Evolutionary conservation across 2,329 filamentous ascomycete genomes (phyloP), one percentile per base, ranked within the genome.

Genomic region (Sporothrix euskadiensis): DNA sequence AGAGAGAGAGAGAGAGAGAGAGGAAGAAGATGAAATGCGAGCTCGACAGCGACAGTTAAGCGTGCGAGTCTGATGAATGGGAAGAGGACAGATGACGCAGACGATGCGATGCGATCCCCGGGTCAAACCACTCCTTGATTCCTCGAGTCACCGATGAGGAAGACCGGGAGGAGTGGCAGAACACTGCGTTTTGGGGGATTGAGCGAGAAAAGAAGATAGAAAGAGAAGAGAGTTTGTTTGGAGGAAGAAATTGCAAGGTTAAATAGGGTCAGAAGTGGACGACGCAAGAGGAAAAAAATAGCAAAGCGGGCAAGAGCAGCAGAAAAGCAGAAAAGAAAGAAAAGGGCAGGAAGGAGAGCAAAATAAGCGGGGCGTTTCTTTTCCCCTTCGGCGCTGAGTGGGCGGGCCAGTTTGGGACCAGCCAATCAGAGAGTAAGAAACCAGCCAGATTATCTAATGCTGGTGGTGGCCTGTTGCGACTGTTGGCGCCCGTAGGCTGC

Each of bases 31-130:
- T 22, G 44, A 41, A 52, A 19, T 30, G 39, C 44, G 16, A 71
- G 52, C 68, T 73, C 72, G 72, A 73, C 72, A 56, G 47, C 68
- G 66, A 73, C 72, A 73, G 52, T 71, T 32, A 73, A 73, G 72
- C 61, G 72, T 69, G 68, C 72, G 72, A 73, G 72, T 66, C 68
- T 52, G 49, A 4, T 41, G 49, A 49, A 61, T 39, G 69, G 52
- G 57, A 35, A 35, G 35, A 52, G 30, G 49, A 26, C 32, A 16
- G n/a, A 57, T 69, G 39, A n/a, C 26, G 12, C n/a, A 47, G 22
- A 9, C 8, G 44, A 12, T 70, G 44, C 6, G 44, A 12, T 70
- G 44, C 47, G 49, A 63, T 70, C 56, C 71, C 66, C 49, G 7
- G 59, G 52, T 70, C 56, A 70, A 70, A 65, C 72, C 66, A 70